Evolutionary conservation across 768 basidiomycete genomes (phyloP).

Genomic region (Termitomyces sp.): DNA sequence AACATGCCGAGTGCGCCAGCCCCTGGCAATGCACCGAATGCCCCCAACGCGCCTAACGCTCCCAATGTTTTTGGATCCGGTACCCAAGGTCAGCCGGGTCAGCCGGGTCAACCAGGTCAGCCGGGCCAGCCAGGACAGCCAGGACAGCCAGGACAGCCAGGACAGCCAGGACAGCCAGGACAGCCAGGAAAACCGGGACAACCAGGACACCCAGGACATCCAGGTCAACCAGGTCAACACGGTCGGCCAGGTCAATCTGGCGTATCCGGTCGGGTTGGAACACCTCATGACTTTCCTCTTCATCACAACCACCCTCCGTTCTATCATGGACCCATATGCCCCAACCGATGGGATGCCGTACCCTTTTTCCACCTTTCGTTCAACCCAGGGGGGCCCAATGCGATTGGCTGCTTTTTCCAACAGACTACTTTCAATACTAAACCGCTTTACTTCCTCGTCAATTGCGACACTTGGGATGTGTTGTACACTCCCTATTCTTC

Average conservation of each 20-base stretch:
- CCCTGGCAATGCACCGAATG: not conserved
- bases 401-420: conserved; percentile 1
- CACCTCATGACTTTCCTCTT: not conserved
- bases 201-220: not conserved
- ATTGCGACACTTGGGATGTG: conserved; percentile 5
- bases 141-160: not conserved
- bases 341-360: not conserved
- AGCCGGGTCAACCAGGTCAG: too few species aligned
- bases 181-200: not conserved
- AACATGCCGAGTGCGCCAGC: not conserved
- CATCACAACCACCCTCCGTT: not conserved
- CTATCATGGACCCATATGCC: not conserved
- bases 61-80: not conserved
- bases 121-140: not conserved
- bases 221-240: not conserved
- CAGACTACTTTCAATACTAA: not conserved
- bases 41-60: not conserved
- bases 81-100: not conserved
- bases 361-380: conserved; percentile 1
- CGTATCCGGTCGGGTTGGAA: not conserved
- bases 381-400: not conserved
- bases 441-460: not conserved
- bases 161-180: not conserved
- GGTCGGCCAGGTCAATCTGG: not conserved
- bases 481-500: conserved; percentile 2